A percentile compares a stretch with the other conserved stretches of the same genome.
Evolutionary conservation across 352 stramenopile species (phyloP).

Genomic region (Globisporangium parvum): DNA sequence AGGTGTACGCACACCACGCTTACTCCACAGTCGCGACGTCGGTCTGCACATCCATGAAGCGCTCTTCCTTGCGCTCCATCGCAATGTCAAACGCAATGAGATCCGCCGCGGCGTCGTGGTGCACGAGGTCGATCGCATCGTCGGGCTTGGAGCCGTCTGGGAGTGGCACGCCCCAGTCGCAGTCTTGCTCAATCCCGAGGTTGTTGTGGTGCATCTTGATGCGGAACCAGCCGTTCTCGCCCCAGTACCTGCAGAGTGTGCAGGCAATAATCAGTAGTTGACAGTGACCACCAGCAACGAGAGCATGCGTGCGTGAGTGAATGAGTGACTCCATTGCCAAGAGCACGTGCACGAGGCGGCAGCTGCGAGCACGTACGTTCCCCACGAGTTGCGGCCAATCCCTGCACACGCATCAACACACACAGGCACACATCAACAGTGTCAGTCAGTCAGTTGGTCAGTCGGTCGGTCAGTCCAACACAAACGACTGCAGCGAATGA

Average conservation of each 20-base stretch:
- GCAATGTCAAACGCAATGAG: slow-evolving; percentile 5
- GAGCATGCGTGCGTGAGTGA: no score
- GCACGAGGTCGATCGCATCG: slow-evolving; percentile 5
- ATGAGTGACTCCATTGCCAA: no score
- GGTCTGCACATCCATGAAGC: slow-evolving; percentile 21
- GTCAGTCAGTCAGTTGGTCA: not conserved
- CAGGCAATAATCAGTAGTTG: not conserved
- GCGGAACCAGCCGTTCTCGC: slow-evolving; percentile 90
- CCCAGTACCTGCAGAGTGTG: slow-evolving; percentile 59
- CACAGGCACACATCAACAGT: slow-evolving; percentile 8
- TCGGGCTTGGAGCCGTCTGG: slow-evolving; percentile 67
- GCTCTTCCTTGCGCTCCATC: slow-evolving; percentile 10
- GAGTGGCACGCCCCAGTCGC: slow-evolving; percentile 85
- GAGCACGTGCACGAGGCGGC: not conserved
- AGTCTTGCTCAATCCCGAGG: slow-evolving; percentile 84
- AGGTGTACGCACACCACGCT: no score
- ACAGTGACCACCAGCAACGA: not conserved
- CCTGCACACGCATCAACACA: slow-evolving; percentile 24
- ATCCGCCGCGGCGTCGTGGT: not conserved
- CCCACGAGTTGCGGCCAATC: slow-evolving; percentile 91
- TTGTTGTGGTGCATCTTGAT: slow-evolving; percentile 90
- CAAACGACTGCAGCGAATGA: no score
- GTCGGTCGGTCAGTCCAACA: not conserved
- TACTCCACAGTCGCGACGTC: not conserved
- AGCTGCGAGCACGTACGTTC: slow-evolving; percentile 26